phyloP scores from a whole-genome alignment of 2,329 filamentous ascomycete genomes.

The Aspergillus hiratsukae region DNA sequence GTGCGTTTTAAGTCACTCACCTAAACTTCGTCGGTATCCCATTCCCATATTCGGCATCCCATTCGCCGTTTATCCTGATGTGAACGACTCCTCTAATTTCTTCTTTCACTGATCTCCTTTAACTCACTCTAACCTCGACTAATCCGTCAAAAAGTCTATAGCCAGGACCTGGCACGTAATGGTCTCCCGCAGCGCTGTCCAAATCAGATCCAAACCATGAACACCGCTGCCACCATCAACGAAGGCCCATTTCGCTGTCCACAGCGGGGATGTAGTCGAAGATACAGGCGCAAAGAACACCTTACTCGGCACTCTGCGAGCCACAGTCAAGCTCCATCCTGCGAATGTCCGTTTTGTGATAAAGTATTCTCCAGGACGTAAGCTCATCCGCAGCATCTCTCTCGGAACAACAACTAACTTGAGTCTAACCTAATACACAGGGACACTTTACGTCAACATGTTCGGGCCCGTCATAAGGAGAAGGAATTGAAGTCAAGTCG shows the following conservation, averaged over 20 bases:
- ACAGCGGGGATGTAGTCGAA: slow-evolving; percentile 16
- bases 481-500: slow-evolving; percentile 8
- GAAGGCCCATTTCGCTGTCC: slow-evolving; percentile 8
- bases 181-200: too few species aligned
- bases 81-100: background rate
- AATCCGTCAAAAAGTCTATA: too few species aligned
- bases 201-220: background rate
- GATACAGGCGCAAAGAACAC: slow-evolving; percentile 22
- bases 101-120: background rate
- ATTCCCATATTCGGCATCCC: background rate
- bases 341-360: slow-evolving; percentile 15
- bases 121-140: too few species aligned
- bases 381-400: background rate
- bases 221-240: background rate
- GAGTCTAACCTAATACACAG: slow-evolving; percentile 2
- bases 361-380: slow-evolving; percentile 12
- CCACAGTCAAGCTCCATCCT: slow-evolving; percentile 4
- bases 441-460: slow-evolving; percentile 20
- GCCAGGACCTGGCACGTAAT: too few species aligned
- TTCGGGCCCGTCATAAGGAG: slow-evolving; percentile 14
- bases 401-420: background rate
- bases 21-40: background rate
- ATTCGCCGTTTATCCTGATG: background rate
- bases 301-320: slow-evolving; percentile 15
- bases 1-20: background rate